Percentiles rank a stretch among this genome's conserved stretches.
Conservation (phyloP, 768 basidiomycete species). For the Tricholoma bakamatsutake region DNA sequence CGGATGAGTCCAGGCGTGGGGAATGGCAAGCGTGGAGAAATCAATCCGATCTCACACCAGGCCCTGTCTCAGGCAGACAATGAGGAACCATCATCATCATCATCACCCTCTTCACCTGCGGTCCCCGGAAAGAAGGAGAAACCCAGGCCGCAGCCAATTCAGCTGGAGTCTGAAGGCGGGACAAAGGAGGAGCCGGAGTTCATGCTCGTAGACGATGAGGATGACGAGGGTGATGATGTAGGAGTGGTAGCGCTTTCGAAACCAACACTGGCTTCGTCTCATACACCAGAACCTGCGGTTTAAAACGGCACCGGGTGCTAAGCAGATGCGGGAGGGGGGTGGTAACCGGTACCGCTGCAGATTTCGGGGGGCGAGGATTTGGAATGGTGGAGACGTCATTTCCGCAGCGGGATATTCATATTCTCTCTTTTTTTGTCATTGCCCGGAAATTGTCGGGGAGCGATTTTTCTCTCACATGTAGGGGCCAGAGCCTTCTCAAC, state of each 20-base stretch:
- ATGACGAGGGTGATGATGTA: constrained; percentile 13
- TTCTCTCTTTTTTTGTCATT: neutral
- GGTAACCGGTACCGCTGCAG: neutral
- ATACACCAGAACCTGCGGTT: neutral
- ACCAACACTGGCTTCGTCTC: neutral
- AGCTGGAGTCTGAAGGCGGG: constrained; percentile 6
- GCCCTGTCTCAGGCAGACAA: constrained; percentile 17
- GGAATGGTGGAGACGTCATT: neutral
- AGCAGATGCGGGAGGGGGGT: neutral
- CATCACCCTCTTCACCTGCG: constrained; percentile 12
- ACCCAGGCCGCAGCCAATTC: constrained; percentile 7
- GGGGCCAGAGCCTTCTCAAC: too few relatives aligned
- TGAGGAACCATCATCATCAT: constrained; percentile 4
- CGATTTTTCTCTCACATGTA: too few relatives aligned
- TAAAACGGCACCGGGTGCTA: neutral
- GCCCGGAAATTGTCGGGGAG: too few relatives aligned
- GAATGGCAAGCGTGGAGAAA: constrained; percentile 18
- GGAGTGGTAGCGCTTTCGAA: neutral
- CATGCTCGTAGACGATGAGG: constrained; percentile 29
- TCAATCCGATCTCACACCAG: constrained; percentile 40
- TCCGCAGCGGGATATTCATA: neutral
- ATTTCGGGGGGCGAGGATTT: neutral
- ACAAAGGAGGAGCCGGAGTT: constrained; percentile 30
- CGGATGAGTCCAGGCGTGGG: constrained; percentile 13
- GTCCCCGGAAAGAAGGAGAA: constrained; percentile 11